Base-by-base conservation (phyloP, 2,329 filamentous ascomycete species). In the Ophiocordyceps unilateralis region DNA sequence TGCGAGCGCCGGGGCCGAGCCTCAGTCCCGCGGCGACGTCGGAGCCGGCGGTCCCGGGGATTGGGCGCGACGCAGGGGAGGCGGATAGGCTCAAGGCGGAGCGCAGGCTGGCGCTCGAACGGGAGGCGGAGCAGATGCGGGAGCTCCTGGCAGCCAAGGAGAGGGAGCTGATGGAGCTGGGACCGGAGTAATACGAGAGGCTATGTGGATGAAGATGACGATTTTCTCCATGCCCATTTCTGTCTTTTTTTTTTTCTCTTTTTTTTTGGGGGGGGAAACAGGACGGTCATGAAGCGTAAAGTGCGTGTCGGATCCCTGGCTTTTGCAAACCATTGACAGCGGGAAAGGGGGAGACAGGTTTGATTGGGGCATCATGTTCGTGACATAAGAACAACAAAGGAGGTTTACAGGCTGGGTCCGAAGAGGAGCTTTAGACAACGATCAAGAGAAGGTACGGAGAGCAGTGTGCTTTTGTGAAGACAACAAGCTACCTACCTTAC, bases 101-200 rank as follows among this genome's bases (percentile, higher is more conserved):
- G 49, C 70, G 77, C 44, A 70, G 81, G 41, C 74, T 73, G 9
- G 72, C 77, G 40, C 62, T 93, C 41, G 72, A 80, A 55, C 69
- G 76, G 21, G 84, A 93, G 57, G 78, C 83, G 0, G 82, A 88
- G 53, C 68, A 69, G 42, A 91, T 91, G 77, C 72, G 82, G 32
- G 75, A 80, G 56, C 67, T 81, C 58, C 65, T 88, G 24, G 70
- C 76, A 10, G 79, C 75, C 12, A 88, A 87, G 54, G 83, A 88
- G 59, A 69, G 76, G 40, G 83, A 88, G 53, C 63, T 88, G 17
- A 57, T 59, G 51, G 60, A 60, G 41, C 49, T 62, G 41, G 56
- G 55, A 41, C 51, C 48, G 21, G 49, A 53, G 15, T 40, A 40
- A 43, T 22, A 11, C 14, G 36, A 22, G 17, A 19, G 19, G 10